Percentiles rank a stretch among this genome's conserved stretches.
phyloP scores from a whole-genome alignment of 179 eudicot genomes.

The Patellifolia procumbens region DNA sequence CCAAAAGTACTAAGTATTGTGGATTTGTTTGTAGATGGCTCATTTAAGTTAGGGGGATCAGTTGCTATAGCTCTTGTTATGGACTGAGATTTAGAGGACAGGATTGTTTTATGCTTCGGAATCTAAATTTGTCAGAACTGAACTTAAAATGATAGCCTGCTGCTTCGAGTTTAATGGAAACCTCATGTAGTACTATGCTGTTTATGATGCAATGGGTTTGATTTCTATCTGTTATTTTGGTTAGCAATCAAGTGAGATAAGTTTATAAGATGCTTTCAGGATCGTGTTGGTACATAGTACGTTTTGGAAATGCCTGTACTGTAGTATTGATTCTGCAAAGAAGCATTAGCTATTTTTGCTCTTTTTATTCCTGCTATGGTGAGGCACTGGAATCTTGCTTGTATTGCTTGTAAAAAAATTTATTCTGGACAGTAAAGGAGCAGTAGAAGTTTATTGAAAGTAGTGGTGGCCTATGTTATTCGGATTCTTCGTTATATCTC shows the following conservation, averaged over 20 bases:
- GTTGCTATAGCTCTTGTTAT: not conserved
- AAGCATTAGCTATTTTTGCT: not conserved
- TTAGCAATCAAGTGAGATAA: not conserved
- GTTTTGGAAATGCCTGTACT: not conserved
- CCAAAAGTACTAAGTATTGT: not conserved
- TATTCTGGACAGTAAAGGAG: not conserved
- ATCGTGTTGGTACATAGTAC: not conserved
- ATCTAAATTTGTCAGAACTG: not conserved
- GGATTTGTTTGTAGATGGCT: no score
- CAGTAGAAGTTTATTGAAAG: not conserved
- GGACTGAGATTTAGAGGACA: not conserved
- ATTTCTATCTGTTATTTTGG: not conserved
- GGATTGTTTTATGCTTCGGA: not conserved
- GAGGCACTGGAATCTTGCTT: not conserved
- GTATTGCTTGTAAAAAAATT: not conserved
- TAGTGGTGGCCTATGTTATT: no score
- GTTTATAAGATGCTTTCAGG: not conserved
- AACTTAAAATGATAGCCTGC: not conserved
- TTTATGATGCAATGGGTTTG: no score
- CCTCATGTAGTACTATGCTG: not conserved
- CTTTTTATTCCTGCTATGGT: not conserved
- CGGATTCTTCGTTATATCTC: no score
- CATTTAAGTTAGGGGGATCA: no score
- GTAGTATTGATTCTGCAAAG: not conserved
- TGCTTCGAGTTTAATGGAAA: not conserved